A percentile compares a stretch with the other conserved stretches of the same genome.
Conservation (phyloP, 805 yeast genomes). For the Zygoascus biomembranicola region DNA sequence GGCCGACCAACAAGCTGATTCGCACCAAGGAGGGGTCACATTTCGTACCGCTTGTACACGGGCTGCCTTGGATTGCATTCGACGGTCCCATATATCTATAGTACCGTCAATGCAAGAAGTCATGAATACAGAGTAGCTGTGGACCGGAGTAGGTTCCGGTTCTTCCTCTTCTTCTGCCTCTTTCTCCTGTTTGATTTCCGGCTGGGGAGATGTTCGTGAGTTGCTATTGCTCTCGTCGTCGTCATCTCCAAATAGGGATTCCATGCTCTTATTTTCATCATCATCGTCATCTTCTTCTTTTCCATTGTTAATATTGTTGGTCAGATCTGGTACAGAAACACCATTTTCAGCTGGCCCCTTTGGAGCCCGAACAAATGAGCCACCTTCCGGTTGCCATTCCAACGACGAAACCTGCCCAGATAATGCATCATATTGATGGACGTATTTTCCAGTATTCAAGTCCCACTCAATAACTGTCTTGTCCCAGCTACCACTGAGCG, state of each 20-base stretch:
- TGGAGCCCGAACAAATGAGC: constrained; percentile 17
- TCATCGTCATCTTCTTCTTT: constrained; percentile 19
- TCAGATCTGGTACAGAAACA: constrained; percentile 6
- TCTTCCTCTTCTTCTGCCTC: background rate
- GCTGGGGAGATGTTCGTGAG: background rate
- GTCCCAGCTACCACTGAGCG: constrained; percentile 90
- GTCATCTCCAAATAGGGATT: constrained; percentile 52
- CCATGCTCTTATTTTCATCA: constrained; percentile 31
- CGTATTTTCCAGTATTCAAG: constrained; percentile 55
- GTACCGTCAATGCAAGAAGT: constrained; percentile 81
- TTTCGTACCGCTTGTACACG: constrained; percentile 43
- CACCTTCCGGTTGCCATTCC: constrained; percentile 41
- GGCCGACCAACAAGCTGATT: constrained; percentile 72
- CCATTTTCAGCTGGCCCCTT: constrained; percentile 14
- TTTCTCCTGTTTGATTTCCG: constrained; percentile 5
- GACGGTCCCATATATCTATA: constrained; percentile 71
- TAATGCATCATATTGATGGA: constrained; percentile 43
- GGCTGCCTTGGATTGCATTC: constrained; percentile 39
- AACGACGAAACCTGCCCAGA: constrained; percentile 75
- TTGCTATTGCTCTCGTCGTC: constrained; percentile 30
- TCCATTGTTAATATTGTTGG: constrained; percentile 13
- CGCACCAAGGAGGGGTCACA: constrained; percentile 89
- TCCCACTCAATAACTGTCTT: constrained; percentile 77
- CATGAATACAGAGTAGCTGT: constrained; percentile 43
- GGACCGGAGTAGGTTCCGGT: background rate